Evolutionary conservation across 306 rosid species (phyloP), one percentile per base, ranked within the genome.

Genomic region (Prunus mira): DNA sequence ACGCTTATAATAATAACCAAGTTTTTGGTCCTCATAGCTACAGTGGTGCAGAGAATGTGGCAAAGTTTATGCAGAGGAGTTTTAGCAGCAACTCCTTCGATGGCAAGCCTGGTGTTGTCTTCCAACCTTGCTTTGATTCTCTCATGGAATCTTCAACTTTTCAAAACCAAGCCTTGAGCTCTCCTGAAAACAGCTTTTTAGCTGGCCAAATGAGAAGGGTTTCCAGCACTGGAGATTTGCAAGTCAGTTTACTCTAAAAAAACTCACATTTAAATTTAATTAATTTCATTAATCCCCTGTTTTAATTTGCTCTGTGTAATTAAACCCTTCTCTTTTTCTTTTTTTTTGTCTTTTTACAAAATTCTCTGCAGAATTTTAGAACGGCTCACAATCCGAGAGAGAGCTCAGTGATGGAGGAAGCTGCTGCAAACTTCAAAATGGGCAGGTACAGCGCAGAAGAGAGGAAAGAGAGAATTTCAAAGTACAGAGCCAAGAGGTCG

Each of bases 401-500:
- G 60, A 78, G 76, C 67, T 74, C 85, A 28, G 71, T 74, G 54
- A 69, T 62, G 79, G 98, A 90, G 77, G 95, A 90, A 81, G 57
- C 62, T 81, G 57, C 67, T 14, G 51, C 77, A 17, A 89, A 85
- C 69, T 77, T 84, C 80, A 92, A 95, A 87, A 93, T 88, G 28
- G 93, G 93, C 17, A 89, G 86, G 38, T 95, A 92, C 82, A 88
- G 87, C 76, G 91, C 93, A 0, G 97, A 95, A 75, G 97, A 95
- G 75, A 90, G 97, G 76, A 90, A 87, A 73, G 97, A 90, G 55
- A 92, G 68, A 80, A 95, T 95, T 73, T 95, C 96, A 0, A 95
- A 89, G 81, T 95, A 95, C 89, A 92, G 89, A 90, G 97, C 97
- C 14, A 95, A 92, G 77, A 85, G 96, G 87, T 83, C 83, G 32